Evolutionary conservation across 306 rosid genomes (phyloP), one percentile per base, ranked within the genome.

Genomic region (Arachis stenosperma): DNA sequence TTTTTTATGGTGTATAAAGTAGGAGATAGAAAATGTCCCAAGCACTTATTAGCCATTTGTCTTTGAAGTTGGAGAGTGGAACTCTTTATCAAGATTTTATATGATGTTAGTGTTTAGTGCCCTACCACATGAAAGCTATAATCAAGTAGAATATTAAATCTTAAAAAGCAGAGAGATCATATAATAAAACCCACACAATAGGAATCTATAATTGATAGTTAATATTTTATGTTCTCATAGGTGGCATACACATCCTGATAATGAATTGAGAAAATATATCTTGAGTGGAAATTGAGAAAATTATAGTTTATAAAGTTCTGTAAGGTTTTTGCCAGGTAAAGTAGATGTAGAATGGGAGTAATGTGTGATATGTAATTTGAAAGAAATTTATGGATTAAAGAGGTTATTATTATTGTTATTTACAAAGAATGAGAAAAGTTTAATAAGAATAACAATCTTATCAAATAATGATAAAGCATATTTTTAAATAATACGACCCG

Each of bases 1-100:
- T 61, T 75, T 75, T 15, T 46, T 73, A 27, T 71, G 81, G 56
- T 79, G 71, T 81, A 52, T 54, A 80, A 80, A 71, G 78, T 7
- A 50, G 12, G 62, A 22, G 27, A 53, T 41, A 15, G 6, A 58
- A 55, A 69, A 62, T 80, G 63, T 69, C 69, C 27, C 40, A 67
- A 62, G 55, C 62, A 69, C 17, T 33, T 44, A n/a, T 8, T 74
- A 74, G 73, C 65, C 79, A 79, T 65, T 83, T 75, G 73, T 75
- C 58, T 76, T 75, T 71, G 65, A 71, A 22, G 79, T 48, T 75
- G 67, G 43, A 75, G 51, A 75, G 51, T 75, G 80, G 65, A 61
- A 40, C 65, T 60, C 60, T 62, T 42, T 65, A 52, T 14, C 56
- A 58, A 65, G 74, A 76, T 75, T 81, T 76, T 22, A 53, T 40